Conservation (phyloP, 1,139 yeast species). For the Kodamaea alishanica region DNA sequence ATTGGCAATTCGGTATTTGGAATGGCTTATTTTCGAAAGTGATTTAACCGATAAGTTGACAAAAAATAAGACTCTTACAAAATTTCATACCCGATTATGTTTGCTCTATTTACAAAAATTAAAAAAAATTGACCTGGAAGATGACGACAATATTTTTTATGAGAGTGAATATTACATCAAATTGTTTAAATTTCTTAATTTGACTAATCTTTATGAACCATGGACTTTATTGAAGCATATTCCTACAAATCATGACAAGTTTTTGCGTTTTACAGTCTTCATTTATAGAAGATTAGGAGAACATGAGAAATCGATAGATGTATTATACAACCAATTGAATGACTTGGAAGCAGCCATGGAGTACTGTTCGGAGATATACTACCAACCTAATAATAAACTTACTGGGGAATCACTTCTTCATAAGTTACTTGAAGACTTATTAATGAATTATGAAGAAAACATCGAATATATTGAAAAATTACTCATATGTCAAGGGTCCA, state of each 20-base stretch:
- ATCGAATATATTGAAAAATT: slow-evolving; percentile 41
- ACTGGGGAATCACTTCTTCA: slow-evolving; percentile 40
- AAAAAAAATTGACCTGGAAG: slow-evolving; percentile 15
- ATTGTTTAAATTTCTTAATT: slow-evolving; percentile 34
- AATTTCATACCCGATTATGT: slow-evolving; percentile 53
- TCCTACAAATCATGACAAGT: slow-evolving; percentile 35
- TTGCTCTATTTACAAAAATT: slow-evolving; percentile 48
- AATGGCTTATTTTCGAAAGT: slow-evolving; percentile 46
- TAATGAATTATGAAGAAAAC: slow-evolving; percentile 31
- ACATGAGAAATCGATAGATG: slow-evolving; percentile 62
- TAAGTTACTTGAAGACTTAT: slow-evolving; percentile 36
- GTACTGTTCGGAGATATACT: slow-evolving; percentile 56
- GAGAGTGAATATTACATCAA: slow-evolving; percentile 26
- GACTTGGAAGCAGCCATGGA: slow-evolving; percentile 57
- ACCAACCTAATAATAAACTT: slow-evolving; percentile 27
- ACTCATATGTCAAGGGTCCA: slow-evolving; percentile 47
- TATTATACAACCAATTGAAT: slow-evolving; percentile 55
- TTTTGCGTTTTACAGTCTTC: slow-evolving; percentile 48
- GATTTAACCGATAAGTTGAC: slow-evolving; percentile 38
- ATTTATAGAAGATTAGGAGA: slow-evolving; percentile 59
- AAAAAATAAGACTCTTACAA: slow-evolving; percentile 30
- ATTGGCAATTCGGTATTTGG: slow-evolving; percentile 56
- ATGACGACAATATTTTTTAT: slow-evolving; percentile 12
- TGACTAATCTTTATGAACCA: slow-evolving; percentile 42
- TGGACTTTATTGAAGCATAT: slow-evolving; percentile 39